These are phyloP conservation scores for Chiua virens DNA, from an alignment of 768 basidiomycete species.

Conservation along the genomic window DNA sequence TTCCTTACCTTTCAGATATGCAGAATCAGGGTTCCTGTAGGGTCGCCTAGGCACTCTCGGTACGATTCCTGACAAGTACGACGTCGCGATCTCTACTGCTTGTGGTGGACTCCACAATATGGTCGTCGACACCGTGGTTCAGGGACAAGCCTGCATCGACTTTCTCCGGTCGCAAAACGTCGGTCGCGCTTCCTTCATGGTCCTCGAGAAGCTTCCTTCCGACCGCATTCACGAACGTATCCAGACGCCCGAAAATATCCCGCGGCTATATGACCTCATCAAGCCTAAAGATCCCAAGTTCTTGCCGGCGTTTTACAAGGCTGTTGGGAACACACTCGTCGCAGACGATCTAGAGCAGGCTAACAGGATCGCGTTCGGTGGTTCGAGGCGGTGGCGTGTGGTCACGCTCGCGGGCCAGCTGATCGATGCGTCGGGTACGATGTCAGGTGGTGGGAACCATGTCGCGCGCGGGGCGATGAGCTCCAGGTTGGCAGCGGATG, in stretches of 20 bases:
- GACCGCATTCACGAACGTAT: constrained; percentile 45
- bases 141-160: constrained; percentile 91
- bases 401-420: constrained; percentile 91
- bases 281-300: constrained; percentile 86
- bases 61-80: constrained; percentile 94
- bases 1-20: not conserved
- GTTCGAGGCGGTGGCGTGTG: constrained; percentile 59
- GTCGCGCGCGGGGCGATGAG: constrained; percentile 87
- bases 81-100: constrained; percentile 92
- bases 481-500: constrained; percentile 79
- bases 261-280: constrained; percentile 92
- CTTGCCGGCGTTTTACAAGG: constrained; percentile 89
- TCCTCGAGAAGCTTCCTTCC: constrained; percentile 77
- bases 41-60: constrained; percentile 93
- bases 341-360: constrained; percentile 91
- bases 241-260: constrained; percentile 84
- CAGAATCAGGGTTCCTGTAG: constrained; percentile 38
- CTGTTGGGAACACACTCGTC: constrained; percentile 83
- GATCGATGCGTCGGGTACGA: constrained; percentile 93
- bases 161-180: constrained; percentile 87
- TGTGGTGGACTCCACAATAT: constrained; percentile 82
- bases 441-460: constrained; percentile 90
- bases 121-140: constrained; percentile 87
- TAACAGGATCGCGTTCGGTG: constrained; percentile 87
- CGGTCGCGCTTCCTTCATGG: constrained; percentile 91